These are phyloP conservation scores for Panellus pusillus DNA, from an alignment of 768 basidiomycete species.

Conservation along the genomic window DNA sequence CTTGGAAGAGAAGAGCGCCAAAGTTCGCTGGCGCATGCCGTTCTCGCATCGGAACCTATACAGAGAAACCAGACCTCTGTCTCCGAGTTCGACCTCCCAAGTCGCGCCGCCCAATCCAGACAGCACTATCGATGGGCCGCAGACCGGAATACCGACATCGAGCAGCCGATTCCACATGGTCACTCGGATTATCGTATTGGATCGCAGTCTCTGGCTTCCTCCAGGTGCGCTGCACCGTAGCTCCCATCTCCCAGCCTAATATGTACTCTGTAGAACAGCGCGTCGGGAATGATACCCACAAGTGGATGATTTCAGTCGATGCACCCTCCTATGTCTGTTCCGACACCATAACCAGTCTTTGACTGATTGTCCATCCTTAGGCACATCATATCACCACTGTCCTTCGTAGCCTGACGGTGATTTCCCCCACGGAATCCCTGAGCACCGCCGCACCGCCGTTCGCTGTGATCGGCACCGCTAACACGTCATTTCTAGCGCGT, in stretches of 20 bases:
- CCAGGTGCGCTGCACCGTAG: slow-evolving; percentile 32
- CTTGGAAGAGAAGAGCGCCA: slow-evolving; percentile 16
- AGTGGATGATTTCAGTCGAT: slow-evolving; percentile 58
- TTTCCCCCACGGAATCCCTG: slow-evolving; percentile 24
- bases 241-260: background rate
- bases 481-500: slow-evolving; percentile 45
- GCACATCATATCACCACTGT: slow-evolving; percentile 47
- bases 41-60: slow-evolving; percentile 34
- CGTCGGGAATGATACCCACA: slow-evolving; percentile 36
- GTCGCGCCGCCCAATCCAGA: background rate
- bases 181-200: slow-evolving; percentile 47
- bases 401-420: slow-evolving; percentile 39
- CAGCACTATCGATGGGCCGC: background rate
- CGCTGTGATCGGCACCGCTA: slow-evolving; percentile 41
- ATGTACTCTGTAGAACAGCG: slow-evolving; percentile 30
- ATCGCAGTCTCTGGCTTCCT: slow-evolving; percentile 48
- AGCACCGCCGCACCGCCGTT: slow-evolving; percentile 42
- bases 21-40: slow-evolving; percentile 36
- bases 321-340: slow-evolving; percentile 50
- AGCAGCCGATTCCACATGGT: slow-evolving; percentile 49
- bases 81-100: background rate
- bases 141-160: slow-evolving; percentile 21
- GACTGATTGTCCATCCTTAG: slow-evolving; percentile 23
- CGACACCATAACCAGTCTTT: no score
- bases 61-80: background rate